Conservation (phyloP, 805 yeast species). For the Kazachstania kunashirensis region DNA sequence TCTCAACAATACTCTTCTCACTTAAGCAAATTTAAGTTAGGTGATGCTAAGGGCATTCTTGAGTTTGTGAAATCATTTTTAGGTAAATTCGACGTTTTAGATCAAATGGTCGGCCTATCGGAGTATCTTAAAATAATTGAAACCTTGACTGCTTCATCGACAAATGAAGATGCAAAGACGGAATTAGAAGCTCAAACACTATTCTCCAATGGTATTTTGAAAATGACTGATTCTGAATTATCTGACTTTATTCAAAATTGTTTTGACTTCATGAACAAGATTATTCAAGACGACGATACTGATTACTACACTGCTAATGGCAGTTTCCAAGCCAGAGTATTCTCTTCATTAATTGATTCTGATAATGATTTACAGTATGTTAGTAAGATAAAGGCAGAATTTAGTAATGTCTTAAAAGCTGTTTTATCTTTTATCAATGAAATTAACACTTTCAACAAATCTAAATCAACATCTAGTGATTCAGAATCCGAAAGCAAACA, state of each 20-base stretch:
- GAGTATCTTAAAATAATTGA: slow-evolving; percentile 37
- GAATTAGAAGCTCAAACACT: slow-evolving; percentile 44
- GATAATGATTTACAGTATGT: slow-evolving; percentile 11
- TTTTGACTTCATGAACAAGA: slow-evolving; percentile 47
- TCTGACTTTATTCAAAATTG: slow-evolving; percentile 40
- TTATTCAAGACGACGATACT: slow-evolving; percentile 33
- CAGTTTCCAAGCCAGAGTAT: slow-evolving; percentile 45
- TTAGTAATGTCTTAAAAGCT: slow-evolving; percentile 20
- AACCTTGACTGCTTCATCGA: slow-evolving; percentile 31
- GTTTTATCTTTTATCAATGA: slow-evolving; percentile 19
- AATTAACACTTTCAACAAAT: slow-evolving; percentile 2
- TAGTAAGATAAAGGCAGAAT: slow-evolving; percentile 16
- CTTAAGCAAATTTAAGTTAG: slow-evolving; percentile 43
- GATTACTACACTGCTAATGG: slow-evolving; percentile 20
- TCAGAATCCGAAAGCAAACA: slow-evolving; percentile 13
- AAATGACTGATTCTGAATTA: slow-evolving; percentile 41
- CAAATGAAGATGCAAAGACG: slow-evolving; percentile 31
- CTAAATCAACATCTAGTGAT: slow-evolving; percentile 1
- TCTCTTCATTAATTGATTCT: slow-evolving; percentile 39
- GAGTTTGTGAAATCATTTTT: slow-evolving; percentile 68
- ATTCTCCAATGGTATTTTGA: slow-evolving; percentile 51
- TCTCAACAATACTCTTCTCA: slow-evolving; percentile 66
- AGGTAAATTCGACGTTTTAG: slow-evolving; percentile 55
- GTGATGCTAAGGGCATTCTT: slow-evolving; percentile 56
- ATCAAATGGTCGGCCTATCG: slow-evolving; percentile 50